Conservation (phyloP, 495 filamentous ascomycete genomes). For the Umbilicaria muhlenbergii region DNA sequence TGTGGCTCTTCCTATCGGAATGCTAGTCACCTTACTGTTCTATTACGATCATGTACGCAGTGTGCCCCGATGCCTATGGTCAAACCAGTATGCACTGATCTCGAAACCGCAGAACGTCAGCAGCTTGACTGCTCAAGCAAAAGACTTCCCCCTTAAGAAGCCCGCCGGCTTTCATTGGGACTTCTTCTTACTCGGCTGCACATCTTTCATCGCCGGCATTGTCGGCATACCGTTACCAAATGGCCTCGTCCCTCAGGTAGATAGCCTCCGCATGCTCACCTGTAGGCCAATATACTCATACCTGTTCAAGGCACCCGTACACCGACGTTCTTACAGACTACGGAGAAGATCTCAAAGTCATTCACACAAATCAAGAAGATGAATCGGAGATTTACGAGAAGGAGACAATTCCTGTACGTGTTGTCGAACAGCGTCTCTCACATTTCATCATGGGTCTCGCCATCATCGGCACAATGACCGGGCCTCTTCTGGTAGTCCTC, state of each 20-base stretch:
- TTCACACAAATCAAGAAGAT: slow-evolving; percentile 15
- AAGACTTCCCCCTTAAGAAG: slow-evolving; percentile 28
- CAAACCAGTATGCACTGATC: neutral
- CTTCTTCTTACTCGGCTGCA: slow-evolving; percentile 29
- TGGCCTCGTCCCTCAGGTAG: slow-evolving; percentile 21
- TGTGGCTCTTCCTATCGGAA: slow-evolving; percentile 26
- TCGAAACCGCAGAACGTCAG: slow-evolving; percentile 12
- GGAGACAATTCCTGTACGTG: slow-evolving; percentile 14
- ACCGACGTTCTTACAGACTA: slow-evolving; percentile 18
- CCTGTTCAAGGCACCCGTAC: slow-evolving; percentile 22
- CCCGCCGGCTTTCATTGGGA: slow-evolving; percentile 34
- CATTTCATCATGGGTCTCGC: slow-evolving; percentile 25
- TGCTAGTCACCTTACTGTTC: slow-evolving; percentile 29
- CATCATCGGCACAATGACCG: slow-evolving; percentile 29
- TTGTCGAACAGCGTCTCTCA: slow-evolving; percentile 28
- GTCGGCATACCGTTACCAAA: slow-evolving; percentile 30
- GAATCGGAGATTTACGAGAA: slow-evolving; percentile 14
- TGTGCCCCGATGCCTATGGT: neutral
- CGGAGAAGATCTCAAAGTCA: slow-evolving; percentile 12
- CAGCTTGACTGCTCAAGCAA: slow-evolving; percentile 26
- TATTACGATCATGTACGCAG: slow-evolving; percentile 26
- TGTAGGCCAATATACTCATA: neutral
- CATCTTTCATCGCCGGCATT: slow-evolving; percentile 25
- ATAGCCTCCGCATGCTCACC: neutral
- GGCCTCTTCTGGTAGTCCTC: slow-evolving; percentile 56